Base-by-base conservation (phyloP, 164 flowering plant species). In the Dillenia suffruticosa region DNA sequence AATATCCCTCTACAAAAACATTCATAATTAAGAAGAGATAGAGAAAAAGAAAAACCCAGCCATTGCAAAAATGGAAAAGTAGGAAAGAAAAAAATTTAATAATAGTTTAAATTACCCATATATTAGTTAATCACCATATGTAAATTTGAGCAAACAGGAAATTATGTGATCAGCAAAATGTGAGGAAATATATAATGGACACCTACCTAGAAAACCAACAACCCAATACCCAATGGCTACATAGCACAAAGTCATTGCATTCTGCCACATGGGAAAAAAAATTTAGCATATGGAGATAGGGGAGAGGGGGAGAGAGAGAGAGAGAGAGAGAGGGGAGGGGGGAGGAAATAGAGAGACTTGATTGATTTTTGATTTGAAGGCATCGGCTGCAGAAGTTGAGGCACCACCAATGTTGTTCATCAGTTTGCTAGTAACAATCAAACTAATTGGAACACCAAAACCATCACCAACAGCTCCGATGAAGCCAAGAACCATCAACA, bases 401-500 rank as follows among this genome's bases (percentile, higher is more conserved):
- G 77, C 49, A 46, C 46, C 56, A 6, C 90, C 90, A 32, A 85
- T 53, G 52, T 72, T 74, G 74, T 83, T 85, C 88, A 83, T 79
- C 15, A 83, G 56, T 26, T 56, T 70, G 74, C 83, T 76, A 4
- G 78, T 67, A 12, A 83, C 62, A 8, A 68, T 63, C 56, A 83
- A 59, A 46, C 77, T 66, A 10, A 74, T 56, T 0, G 90, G 90
- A 15, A 78, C 80, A 0, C 80, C 55, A 32, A 81, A 52, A 0
- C 90, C 90, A 65, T 85, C 90, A 10, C 86, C 84, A 9, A 80
- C 45, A 13, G 88, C 65, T 7, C 88, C 90, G 44, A 83, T 19
- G 62, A 83, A 62, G 0, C 90, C 90, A 0, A 83, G n/a, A 9
- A 52, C 57, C 90, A 83, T 83, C 68, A 85, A 44, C 54, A 61